phyloP scores from a whole-genome alignment of 2,329 filamentous ascomycete species.

The Cadophora sp. region DNA sequence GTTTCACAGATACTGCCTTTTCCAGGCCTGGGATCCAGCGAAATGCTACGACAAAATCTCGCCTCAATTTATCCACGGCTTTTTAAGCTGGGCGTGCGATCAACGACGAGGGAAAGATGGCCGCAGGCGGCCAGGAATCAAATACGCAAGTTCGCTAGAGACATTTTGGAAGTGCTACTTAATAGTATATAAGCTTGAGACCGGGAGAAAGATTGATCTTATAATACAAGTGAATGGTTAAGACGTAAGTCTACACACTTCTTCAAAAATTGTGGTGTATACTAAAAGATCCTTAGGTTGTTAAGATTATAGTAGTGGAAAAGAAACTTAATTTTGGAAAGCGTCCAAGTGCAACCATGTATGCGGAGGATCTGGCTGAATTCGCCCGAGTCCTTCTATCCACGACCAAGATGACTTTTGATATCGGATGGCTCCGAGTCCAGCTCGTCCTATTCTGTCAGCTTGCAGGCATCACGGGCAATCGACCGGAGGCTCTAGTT shows the following conservation, averaged over 20 bases:
- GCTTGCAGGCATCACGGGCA: not conserved
- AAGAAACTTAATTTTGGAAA: not conserved
- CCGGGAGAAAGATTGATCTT: not conserved
- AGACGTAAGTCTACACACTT: not conserved
- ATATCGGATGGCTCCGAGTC: not conserved
- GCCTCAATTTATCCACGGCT: not conserved
- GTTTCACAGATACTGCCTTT: conserved; percentile 5
- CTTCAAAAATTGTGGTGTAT: not conserved
- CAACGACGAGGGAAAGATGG: conserved; percentile 1
- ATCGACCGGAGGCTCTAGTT: conserved; percentile 1
- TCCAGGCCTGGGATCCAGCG: not conserved
- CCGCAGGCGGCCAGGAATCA: not conserved
- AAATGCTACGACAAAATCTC: conserved; percentile 8
- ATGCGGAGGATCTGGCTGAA: conserved; percentile 2
- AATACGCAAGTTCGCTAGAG: not conserved
- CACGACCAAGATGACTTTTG: conserved; percentile 4
- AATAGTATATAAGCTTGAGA: not conserved
- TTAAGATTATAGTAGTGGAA: not conserved
- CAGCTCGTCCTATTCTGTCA: conserved; percentile 1
- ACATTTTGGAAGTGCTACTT: conserved; percentile 3
- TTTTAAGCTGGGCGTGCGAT: not conserved
- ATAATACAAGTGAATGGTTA: not conserved
- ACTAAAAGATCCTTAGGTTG: conserved; percentile 1
- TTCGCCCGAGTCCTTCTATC: conserved; percentile 3
- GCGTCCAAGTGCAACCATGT: not conserved